These are phyloP conservation scores for Wickerhamiella brachini DNA, from an alignment of 805 yeast species.

Conservation along the genomic window DNA sequence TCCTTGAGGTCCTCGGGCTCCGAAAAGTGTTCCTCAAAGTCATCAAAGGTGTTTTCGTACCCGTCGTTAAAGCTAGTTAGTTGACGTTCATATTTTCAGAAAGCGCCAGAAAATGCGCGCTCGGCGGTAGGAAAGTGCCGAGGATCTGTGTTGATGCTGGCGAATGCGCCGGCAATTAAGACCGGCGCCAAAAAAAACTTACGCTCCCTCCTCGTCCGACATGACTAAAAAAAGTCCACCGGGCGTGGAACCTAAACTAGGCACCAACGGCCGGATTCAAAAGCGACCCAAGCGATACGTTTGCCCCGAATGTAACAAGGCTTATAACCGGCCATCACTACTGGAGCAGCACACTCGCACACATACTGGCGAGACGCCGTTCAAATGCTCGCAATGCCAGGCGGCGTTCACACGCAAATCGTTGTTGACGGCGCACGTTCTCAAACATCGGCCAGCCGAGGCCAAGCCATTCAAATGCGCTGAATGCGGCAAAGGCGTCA, in stretches of 20 bases:
- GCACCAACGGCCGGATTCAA: not conserved
- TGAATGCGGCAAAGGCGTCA: slow-evolving; percentile 70
- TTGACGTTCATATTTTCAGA: not conserved
- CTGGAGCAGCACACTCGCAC: slow-evolving; percentile 68
- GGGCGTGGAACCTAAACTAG: not conserved
- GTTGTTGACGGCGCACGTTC: slow-evolving; percentile 62
- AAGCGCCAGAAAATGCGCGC: not conserved
- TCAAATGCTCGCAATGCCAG: slow-evolving; percentile 49
- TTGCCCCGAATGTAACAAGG: slow-evolving; percentile 63
- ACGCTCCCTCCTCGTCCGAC: slow-evolving; percentile 34
- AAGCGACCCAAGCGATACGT: slow-evolving; percentile 42
- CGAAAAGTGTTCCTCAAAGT: slow-evolving; percentile 56
- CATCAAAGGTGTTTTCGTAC: slow-evolving; percentile 57
- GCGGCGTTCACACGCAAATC: slow-evolving; percentile 58
- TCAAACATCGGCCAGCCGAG: slow-evolving; percentile 39
- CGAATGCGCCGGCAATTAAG: not conserved
- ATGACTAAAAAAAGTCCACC: slow-evolving; percentile 11
- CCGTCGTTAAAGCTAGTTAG: slow-evolving; percentile 37
- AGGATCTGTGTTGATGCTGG: not conserved
- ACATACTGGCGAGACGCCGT: slow-evolving; percentile 72
- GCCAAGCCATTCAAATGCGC: slow-evolving; percentile 62
- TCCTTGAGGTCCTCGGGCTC: slow-evolving; percentile 46
- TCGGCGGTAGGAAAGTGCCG: not conserved
- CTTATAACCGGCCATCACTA: slow-evolving; percentile 68
- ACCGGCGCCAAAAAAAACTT: slow-evolving; percentile 9